phyloP scores from a whole-genome alignment of 306 rosid genomes.

The Myrica gale region DNA sequence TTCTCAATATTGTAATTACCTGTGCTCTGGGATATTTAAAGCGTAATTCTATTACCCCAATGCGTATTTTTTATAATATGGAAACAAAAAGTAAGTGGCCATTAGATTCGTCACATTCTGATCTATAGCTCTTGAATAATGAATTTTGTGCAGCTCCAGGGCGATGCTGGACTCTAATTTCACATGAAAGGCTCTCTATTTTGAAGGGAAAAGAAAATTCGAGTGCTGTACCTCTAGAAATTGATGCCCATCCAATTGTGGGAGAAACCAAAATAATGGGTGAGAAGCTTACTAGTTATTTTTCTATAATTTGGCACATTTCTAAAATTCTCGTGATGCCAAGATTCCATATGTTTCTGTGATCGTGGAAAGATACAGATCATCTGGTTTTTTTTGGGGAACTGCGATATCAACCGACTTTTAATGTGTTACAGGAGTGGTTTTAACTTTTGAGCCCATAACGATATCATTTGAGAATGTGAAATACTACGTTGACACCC shows the following conservation, averaged over 20 bases:
- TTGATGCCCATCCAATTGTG: background rate
- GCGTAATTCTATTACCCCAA: conserved; percentile 27
- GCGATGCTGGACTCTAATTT: conserved; percentile 43
- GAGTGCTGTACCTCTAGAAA: conserved; percentile 3
- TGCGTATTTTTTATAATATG: conserved; percentile 10
- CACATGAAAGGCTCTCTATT: conserved; percentile 34
- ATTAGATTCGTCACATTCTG: background rate
- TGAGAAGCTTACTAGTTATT: background rate
- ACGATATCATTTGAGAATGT: conserved; percentile 35
- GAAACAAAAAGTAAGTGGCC: background rate
- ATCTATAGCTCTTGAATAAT: background rate
- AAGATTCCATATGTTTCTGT: background rate
- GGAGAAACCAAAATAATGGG: conserved; percentile 9
- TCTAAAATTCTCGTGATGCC: too few relatives aligned
- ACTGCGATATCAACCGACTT: background rate
- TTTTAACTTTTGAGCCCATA: conserved; percentile 29
- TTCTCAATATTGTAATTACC: conserved; percentile 49
- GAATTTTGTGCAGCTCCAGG: conserved; percentile 40
- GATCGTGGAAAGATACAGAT: background rate
- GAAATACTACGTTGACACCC: conserved; percentile 35
- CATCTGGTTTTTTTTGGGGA: background rate
- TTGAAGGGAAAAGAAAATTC: conserved; percentile 34
- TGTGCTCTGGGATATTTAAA: conserved; percentile 39
- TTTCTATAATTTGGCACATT: too few relatives aligned
- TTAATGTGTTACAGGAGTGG: conserved; percentile 10